Evolutionary conservation across 805 yeast genomes (phyloP), one percentile per base, ranked within the genome.

Genomic region (Candida nanaspora): DNA sequence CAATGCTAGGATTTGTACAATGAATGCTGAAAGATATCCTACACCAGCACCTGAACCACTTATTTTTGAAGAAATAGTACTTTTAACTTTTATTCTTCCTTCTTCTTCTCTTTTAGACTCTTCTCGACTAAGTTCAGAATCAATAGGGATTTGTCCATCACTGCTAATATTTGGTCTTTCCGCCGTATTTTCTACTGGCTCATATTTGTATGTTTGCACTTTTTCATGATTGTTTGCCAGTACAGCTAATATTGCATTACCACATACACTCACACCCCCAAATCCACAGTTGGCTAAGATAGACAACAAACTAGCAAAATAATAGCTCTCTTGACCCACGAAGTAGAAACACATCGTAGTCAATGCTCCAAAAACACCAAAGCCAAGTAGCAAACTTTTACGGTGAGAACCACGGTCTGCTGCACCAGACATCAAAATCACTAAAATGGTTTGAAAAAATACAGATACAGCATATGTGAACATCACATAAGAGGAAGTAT

Each of bases 191-290:
- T 3, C 23, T n/a, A n/a, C 7, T 16, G 11, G 11, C 13, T 10
- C 3, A 13, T 13, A 13, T 7, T 46, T 36, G 15, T 39, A 47
- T 13, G 37, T 21, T 14, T 32, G 10, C 9, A 46, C 46, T 9
- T 34, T 26, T 23, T 45, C 41, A 38, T 65, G 64, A 42, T 72
- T 70, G 14, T 69, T 59, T 2, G 78, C 82, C 29, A 84, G 58
- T 1, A 74, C 66, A 0, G 93, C 88, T 33, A 84, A 56, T 47
- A 76, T 75, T 1, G 93, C 80, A 56, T 84, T 85, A 6, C 88
- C 89, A 48, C 88, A 82, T 10, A 84, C 91, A 41, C 80, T 80
- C 3, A 81, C 86, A 8, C 83, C 86, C 1, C 94, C 94, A 58
- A 76, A 84, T 19, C 83, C 74, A 14, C 82, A 68, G 50, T 82